Evolutionary conservation across 176 grass and related monocot species (phyloP).

Genomic region (Cymbopogon citratus): DNA sequence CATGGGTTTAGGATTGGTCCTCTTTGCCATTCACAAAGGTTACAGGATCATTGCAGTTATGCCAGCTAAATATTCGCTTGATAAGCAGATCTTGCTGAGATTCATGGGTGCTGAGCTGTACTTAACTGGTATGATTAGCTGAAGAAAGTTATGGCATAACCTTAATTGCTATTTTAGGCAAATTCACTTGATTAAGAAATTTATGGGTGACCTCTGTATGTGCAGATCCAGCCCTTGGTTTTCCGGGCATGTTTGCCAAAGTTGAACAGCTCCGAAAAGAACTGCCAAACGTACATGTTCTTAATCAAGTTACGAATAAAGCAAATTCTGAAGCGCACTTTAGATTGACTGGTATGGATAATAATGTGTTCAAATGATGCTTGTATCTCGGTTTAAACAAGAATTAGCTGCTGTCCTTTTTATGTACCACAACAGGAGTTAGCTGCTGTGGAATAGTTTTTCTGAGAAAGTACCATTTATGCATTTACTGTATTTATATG

Average conservation of each 20-base stretch:
- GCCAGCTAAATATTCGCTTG: conserved; percentile 55
- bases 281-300: conserved; percentile 52
- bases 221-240: conserved; percentile 52
- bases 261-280: conserved; percentile 55
- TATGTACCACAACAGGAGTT: neutral
- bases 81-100: conserved; percentile 60
- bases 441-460: neutral
- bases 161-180: neutral
- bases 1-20: conserved; percentile 54
- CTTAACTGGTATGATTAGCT: conserved; percentile 32
- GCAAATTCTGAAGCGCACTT: conserved; percentile 66
- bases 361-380: neutral
- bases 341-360: conserved; percentile 46
- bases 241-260: conserved; percentile 34
- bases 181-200: neutral
- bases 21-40: conserved; percentile 49
- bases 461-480: neutral
- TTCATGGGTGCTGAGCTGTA: conserved; percentile 61
- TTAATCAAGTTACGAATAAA: conserved; percentile 48
- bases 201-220: neutral
- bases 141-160: neutral
- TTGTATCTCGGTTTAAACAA: neutral
- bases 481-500: neutral
- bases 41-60: conserved; percentile 63
- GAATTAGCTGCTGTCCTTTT: neutral